Evolutionary conservation across 306 rosid genomes (phyloP), one percentile per base, ranked within the genome.

Genomic region (Parietaria judaica): DNA sequence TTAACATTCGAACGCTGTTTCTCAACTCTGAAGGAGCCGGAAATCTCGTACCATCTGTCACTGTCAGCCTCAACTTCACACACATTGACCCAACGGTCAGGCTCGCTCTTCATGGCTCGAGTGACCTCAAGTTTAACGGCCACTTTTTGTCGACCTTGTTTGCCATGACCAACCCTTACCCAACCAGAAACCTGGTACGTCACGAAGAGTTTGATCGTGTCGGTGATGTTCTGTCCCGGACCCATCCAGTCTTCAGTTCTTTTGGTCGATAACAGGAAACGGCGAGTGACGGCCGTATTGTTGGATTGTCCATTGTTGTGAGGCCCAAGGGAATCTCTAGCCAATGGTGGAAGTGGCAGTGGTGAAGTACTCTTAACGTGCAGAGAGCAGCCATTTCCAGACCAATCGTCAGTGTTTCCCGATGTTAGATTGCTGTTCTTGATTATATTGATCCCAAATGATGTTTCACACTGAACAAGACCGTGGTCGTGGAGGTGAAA

Each of bases 161-260:
- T 74, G 49, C 84, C 86, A 11, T 86, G 65, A 51, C 94, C 79
- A 54, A 84, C 62, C 64, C 79, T 69, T 23, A 90, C 86, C 97
- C 97, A 86, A 71, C 90, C 90, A 78, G 94, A 82, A 31, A 90
- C 90, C 78, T 90, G 95, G 61, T 84, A 86, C 36, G 97, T 84
- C 71, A 82, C 51, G 65, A 82, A 86, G 37, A 86, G 86, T 41
- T 66, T 70, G 78, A 90, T 36, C 74, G 74, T 90, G 52, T 90
- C 88, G 14, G 90, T 82, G 56, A 90, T 84, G 68, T 79, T 75
- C 70, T 86, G 95, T 68, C 90, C 84, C 63, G 97, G 97, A 61
- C 97, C 97, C 94, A 84, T 86, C 90, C 90, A 90, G 66, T 83
- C 83, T 62, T 86, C 86, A 0, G 94, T 84, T 54, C 95, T 94